A percentile compares a stretch with the other conserved stretches of the same genome.
Evolutionary conservation across 768 basidiomycete genomes (phyloP).

Genomic region (Podaxis sp.): DNA sequence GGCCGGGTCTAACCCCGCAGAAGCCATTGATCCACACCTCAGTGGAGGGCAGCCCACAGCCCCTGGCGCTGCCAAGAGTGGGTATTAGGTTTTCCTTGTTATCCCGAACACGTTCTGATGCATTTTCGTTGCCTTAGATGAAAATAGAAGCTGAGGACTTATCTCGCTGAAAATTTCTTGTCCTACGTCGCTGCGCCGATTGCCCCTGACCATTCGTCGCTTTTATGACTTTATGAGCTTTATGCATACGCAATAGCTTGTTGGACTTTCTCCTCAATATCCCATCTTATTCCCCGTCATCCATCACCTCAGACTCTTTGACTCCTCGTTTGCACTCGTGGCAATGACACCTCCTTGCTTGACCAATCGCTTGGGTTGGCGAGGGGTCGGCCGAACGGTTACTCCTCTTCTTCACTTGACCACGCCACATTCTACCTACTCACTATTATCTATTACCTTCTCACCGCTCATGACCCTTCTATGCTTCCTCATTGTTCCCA

Average conservation of each 20-base stretch:
- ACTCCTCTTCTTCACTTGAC: not conserved
- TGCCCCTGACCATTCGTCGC: no score
- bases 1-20: slow-evolving; percentile 18
- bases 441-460: not conserved
- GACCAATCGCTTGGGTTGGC: not conserved
- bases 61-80: slow-evolving; percentile 15
- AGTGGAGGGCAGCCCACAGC: slow-evolving; percentile 16
- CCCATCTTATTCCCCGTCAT: not conserved
- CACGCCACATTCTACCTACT: not conserved
- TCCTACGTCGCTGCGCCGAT: not conserved
- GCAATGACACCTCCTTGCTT: not conserved
- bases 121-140: not conserved
- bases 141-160: slow-evolving; percentile 7
- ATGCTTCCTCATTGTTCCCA: not conserved
- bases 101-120: not conserved
- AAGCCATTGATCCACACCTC: slow-evolving; percentile 18
- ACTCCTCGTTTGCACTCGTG: not conserved
- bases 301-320: slow-evolving; percentile 1
- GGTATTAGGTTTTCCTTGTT: not conserved
- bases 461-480: not conserved
- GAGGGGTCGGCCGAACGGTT: not conserved
- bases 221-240: slow-evolving; percentile 7
- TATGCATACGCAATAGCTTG: slow-evolving; percentile 9
- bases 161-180: slow-evolving; percentile 2
- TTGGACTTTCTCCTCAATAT: slow-evolving; percentile 4